Evolutionary conservation across 495 filamentous ascomycete species (phyloP), one percentile per base, ranked within the genome.

Genomic region (Penicillium tannophilum): DNA sequence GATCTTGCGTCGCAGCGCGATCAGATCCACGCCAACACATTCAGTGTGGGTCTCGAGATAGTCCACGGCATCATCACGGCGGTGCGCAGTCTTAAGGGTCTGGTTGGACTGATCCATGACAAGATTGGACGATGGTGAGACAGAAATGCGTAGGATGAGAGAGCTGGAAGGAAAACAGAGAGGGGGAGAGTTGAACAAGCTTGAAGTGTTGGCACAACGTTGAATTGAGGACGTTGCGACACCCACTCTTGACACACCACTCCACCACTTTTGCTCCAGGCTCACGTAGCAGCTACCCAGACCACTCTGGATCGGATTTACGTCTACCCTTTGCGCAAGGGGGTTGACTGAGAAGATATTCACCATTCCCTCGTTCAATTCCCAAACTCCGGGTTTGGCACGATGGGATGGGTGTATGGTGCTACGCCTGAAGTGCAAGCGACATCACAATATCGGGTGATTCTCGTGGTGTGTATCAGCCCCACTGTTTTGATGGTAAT

Each of bases 371-470:
- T 42, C 17, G 39, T 17, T 42, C 14, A n/a, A 17, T 17, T 42
- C 39, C 24, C 4, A 23, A 23, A 23, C 20, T 35, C 10, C 30
- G 48, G 16, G 36, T 43, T 12, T 36, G 4, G 1, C 17, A 35
- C 57, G 24, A 79, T 73, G 74, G 70, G 63, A 43, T 81, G 78
- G 78, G 74, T 81, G 19, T 64, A 78, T 55, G 74, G 77, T 68
- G 72, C 74, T 53, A 58, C 64, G 26, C 71, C 76, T n/a, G 71
- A 71, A 24, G 65, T 78, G 11, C 55, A 79, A 49, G 62, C 64
- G n/a, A 54, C 49, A 31, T 82, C 79, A 42, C 58, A 80, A 16
- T 79, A 75, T n/a, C 66, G 49, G 5, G 61, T 66, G 17, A 80
- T 82, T 24, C 63, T 82, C 20, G 72, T 71, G 0, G 72, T 82